Conservation (phyloP, 176 grass and related monocot genomes). For the Bolboschoenus planiculmis region DNA sequence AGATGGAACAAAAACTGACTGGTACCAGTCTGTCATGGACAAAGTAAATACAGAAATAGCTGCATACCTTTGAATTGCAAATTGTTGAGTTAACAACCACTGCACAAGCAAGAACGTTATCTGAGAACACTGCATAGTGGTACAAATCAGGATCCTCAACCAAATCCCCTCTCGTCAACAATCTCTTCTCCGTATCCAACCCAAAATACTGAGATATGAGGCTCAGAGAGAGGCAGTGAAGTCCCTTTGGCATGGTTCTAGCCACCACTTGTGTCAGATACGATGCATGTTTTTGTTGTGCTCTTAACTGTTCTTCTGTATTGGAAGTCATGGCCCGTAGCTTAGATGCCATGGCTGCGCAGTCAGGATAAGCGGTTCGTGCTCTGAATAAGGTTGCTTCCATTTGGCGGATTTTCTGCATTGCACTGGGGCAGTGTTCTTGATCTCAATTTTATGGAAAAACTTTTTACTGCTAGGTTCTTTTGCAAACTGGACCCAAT, state of each 20-base stretch:
- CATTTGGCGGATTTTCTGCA: conserved; percentile 84
- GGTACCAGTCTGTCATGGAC: not conserved
- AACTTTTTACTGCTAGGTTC: not conserved
- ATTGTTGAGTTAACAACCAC: conserved; percentile 83
- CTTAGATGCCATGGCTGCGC: conserved; percentile 57
- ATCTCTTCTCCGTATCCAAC: conserved; percentile 35
- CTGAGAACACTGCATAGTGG: conserved; percentile 85
- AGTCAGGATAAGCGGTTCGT: conserved; percentile 50
- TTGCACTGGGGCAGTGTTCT: conserved; percentile 36
- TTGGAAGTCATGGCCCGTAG: conserved; percentile 59
- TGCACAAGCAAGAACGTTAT: conserved; percentile 73
- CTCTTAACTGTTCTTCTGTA: conserved; percentile 74
- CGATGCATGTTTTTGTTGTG: conserved; percentile 52
- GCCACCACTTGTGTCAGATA: conserved; percentile 67
- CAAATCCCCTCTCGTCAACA: conserved; percentile 31
- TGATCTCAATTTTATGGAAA: conserved; percentile 34
- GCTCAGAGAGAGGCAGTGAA: conserved; percentile 75
- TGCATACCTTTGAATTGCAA: conserved; percentile 45
- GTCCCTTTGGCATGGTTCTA: conserved; percentile 67
- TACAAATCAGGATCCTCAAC: conserved; percentile 34
- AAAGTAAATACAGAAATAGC: not conserved
- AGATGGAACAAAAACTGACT: not conserved
- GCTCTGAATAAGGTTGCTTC: conserved; percentile 57
- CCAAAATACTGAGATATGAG: conserved; percentile 71
- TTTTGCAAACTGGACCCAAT: not conserved